Evolutionary conservation across 495 filamentous ascomycete genomes (phyloP), one percentile per base, ranked within the genome.

Genomic region (Aspergillus carlsbadensis): DNA sequence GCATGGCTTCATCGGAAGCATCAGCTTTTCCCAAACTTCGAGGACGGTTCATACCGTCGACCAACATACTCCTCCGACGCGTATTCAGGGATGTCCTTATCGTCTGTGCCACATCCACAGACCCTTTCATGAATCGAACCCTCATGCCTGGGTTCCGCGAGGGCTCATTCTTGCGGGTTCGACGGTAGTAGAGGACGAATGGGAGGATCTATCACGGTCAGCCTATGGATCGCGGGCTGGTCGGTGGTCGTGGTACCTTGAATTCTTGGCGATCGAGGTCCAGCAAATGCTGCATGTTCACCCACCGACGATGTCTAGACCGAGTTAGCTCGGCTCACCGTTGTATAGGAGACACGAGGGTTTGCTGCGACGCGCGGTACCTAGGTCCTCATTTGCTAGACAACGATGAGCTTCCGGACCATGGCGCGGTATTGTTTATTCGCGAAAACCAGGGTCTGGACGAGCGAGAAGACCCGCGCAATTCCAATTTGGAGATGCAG

Each of bases 371-470:
- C 18, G 15, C 5, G 6, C 34, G 37, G 21, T 24, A 51, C 47
- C 47, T 35, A 51, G 33, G 20, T 51, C 47, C 10, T 51, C 47
- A 51, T 51, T 51, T 51, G 31, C 47, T 29, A 51, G 47, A 51
- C 47, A 51, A 51, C 33, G 13, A 36, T 17, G 15, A 51, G 47
- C 33, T 37, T 35, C 47, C 47, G 47, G 15, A 51, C 31, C 15
- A 51, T 51, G 8, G 47, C 31, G 18, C 26, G 31, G 47, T 37
- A n/a, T 37, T 51, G 47, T 37, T 51, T 29, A 37, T 29, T 51
- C 15, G 13, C 47, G 18, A 18, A 29, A 14, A 51, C 47, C 5
- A 51, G 47, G 17, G 15, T 35, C 33, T 17, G 31, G 15, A 51
- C 36, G 31, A 36, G 33, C 4, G 31, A 37, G 20, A 51, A 37